Conservation (phyloP, 2,329 filamentous ascomycete species). For the Rhytidhysteron rufulum region DNA sequence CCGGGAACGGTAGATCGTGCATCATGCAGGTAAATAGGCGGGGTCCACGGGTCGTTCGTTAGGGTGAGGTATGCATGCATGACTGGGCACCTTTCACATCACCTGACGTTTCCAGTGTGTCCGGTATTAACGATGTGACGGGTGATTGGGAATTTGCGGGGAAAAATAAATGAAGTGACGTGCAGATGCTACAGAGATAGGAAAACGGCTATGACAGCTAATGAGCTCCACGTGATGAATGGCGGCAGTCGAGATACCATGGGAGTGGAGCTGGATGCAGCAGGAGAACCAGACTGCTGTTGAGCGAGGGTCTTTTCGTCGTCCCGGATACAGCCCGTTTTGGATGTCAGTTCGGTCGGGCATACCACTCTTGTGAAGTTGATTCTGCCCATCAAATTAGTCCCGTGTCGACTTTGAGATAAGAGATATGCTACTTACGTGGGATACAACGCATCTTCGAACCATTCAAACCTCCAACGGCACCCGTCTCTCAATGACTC, state of each 20-base stretch:
- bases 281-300: constrained; percentile 4
- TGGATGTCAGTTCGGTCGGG: constrained; percentile 29
- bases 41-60: constrained; percentile 10
- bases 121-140: constrained; percentile 15
- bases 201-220: constrained; percentile 16
- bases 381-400: constrained; percentile 25
- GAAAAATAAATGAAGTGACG: constrained; percentile 14
- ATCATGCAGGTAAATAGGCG: too few relatives aligned
- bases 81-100: constrained; percentile 16
- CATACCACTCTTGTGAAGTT: constrained; percentile 35
- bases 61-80: constrained; percentile 33
- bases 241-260: constrained; percentile 10
- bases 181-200: constrained; percentile 24
- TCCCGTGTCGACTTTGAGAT: neutral
- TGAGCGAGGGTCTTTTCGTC: constrained; percentile 25
- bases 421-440: constrained; percentile 18
- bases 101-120: constrained; percentile 15
- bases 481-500: constrained; percentile 23
- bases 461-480: constrained; percentile 35
- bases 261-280: constrained; percentile 8
- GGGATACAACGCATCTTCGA: constrained; percentile 29
- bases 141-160: constrained; percentile 19
- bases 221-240: constrained; percentile 10
- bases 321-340: constrained; percentile 28
- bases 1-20: too few relatives aligned